Evolutionary conservation across 2,329 filamentous ascomycete genomes (phyloP).

Genomic region (Aureobasidium zeae): DNA sequence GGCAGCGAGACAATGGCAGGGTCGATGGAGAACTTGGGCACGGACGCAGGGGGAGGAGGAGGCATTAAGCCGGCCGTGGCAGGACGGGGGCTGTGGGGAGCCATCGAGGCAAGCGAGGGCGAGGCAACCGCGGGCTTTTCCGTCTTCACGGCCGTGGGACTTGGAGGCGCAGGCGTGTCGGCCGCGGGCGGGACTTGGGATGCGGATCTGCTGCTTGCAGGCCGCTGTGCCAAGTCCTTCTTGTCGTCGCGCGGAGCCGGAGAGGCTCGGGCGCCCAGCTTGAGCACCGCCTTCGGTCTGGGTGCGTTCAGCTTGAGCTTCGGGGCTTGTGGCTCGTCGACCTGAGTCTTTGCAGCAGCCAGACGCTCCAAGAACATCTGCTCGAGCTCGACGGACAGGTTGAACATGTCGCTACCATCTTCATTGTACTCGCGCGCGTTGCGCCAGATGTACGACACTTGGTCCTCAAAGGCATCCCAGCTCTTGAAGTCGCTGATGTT

Average conservation of each 20-base stretch:
- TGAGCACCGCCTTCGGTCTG: conserved; percentile 32
- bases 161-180: conserved; percentile 7
- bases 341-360: conserved; percentile 60
- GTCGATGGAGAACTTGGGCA: conserved; percentile 33
- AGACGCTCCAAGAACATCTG: conserved; percentile 59
- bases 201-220: conserved; percentile 24
- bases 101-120: conserved; percentile 34
- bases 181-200: conserved; percentile 22
- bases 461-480: conserved; percentile 75
- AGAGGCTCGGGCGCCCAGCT: conserved; percentile 31
- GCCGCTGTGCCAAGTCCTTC: conserved; percentile 42
- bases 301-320: conserved; percentile 74
- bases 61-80: conserved; percentile 30
- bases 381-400: conserved; percentile 70
- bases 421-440: conserved; percentile 89
- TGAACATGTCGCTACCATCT: conserved; percentile 76
- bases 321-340: conserved; percentile 62
- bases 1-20: conserved; percentile 32
- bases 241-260: conserved; percentile 40
- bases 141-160: conserved; percentile 34
- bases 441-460: conserved; percentile 70
- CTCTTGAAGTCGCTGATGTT: conserved; percentile 62
- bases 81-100: conserved; percentile 26
- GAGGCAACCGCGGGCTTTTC: conserved; percentile 33
- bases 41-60: conserved; percentile 28